Percentiles rank a stretch among this genome's conserved stretches.
phyloP scores from a whole-genome alignment of 345 rosid genomes.

The Citrus trifoliata region DNA sequence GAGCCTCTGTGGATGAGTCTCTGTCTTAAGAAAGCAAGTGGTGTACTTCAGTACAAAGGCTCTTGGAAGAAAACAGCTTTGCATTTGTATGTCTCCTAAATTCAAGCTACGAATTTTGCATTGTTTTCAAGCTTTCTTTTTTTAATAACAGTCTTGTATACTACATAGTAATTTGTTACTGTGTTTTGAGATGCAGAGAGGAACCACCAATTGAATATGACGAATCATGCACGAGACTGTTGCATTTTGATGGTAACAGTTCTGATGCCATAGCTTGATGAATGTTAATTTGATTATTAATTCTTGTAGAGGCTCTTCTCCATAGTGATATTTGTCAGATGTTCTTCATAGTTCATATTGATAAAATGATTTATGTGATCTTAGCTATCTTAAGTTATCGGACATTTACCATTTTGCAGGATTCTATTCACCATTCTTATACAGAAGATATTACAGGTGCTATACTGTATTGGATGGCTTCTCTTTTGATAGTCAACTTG shows the following conservation, averaged over 20 bases:
- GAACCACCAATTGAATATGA: slow-evolving; percentile 40
- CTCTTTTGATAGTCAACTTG: slow-evolving; percentile 64
- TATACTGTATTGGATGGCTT: slow-evolving; percentile 61
- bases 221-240: slow-evolving; percentile 32
- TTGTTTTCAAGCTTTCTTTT: neutral
- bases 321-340: neutral
- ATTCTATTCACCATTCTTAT: slow-evolving; percentile 75
- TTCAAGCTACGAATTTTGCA: neutral
- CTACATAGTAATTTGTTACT: neutral
- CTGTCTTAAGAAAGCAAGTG: slow-evolving; percentile 49
- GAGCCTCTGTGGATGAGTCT: slow-evolving; percentile 93
- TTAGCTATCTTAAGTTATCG: slow-evolving; percentile 5
- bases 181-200: slow-evolving; percentile 45
- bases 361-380: neutral
- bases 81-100: slow-evolving; percentile 42
- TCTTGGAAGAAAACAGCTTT: slow-evolving; percentile 87
- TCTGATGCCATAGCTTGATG: slow-evolving; percentile 2
- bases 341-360: neutral
- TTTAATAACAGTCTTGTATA: neutral
- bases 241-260: slow-evolving; percentile 65
- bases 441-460: slow-evolving; percentile 84
- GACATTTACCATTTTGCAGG: slow-evolving; percentile 43
- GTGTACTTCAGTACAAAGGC: slow-evolving; percentile 62
- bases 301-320: slow-evolving; percentile 1
- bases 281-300: neutral